These are phyloP conservation scores for Endoconidiophora polonica DNA, from an alignment of 2,329 filamentous ascomycete species.

Conservation along the genomic window DNA sequence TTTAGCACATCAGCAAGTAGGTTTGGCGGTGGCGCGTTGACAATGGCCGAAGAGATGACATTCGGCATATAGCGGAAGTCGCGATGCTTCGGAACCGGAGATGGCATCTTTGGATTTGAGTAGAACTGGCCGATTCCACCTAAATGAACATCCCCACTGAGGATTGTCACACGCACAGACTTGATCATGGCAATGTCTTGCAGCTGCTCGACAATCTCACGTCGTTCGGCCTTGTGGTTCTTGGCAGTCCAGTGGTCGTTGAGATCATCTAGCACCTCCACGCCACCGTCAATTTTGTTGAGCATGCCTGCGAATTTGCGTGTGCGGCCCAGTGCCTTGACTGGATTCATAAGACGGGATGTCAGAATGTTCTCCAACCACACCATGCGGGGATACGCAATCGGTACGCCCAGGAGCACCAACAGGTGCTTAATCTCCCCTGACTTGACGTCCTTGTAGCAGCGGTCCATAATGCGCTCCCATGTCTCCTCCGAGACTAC, in stretches of 20 bases:
- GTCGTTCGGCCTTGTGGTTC: constrained; percentile 81
- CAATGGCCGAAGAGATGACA: constrained; percentile 83
- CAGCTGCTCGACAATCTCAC: constrained; percentile 72
- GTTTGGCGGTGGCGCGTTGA: constrained; percentile 76
- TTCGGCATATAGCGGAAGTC: constrained; percentile 98
- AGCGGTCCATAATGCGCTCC: constrained; percentile 71
- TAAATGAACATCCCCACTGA: constrained; percentile 87
- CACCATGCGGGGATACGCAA: constrained; percentile 61
- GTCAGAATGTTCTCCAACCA: constrained; percentile 58
- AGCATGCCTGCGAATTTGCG: constrained; percentile 66
- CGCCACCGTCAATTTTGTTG: constrained; percentile 80
- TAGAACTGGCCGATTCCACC: constrained; percentile 90
- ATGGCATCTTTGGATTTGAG: constrained; percentile 59
- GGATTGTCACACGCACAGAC: constrained; percentile 76
- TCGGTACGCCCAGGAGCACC: constrained; percentile 68
- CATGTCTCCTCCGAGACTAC: constrained; percentile 69
- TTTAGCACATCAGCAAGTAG: constrained; percentile 83
- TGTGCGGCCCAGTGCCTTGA: constrained; percentile 73
- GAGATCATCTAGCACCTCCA: constrained; percentile 79
- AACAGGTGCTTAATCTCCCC: constrained; percentile 81
- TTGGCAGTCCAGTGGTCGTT: constrained; percentile 98
- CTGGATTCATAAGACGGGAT: constrained; percentile 68
- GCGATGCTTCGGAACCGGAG: constrained; percentile 58
- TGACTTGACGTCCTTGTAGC: constrained; percentile 64
- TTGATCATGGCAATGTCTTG: constrained; percentile 89